Evolutionary conservation across 805 yeast species (phyloP), one percentile per base, ranked within the genome.

Genomic region (Kodamaea neixiangensis): DNA sequence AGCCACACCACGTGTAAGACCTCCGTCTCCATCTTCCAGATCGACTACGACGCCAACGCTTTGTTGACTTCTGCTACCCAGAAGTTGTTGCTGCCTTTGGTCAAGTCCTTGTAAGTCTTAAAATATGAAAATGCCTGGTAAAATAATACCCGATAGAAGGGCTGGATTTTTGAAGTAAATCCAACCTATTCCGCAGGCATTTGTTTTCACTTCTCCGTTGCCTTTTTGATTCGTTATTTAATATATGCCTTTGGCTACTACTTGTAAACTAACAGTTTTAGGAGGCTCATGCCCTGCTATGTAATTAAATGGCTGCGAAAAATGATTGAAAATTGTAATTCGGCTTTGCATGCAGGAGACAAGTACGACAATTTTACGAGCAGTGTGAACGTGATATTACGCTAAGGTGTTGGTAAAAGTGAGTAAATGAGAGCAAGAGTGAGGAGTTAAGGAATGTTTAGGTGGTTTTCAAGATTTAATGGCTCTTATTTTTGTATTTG

Each of bases 21-120:
- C 15, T 46, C 68, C 5, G 65, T 66, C 40, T 56, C 64, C 25
- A 59, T 64, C 20, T 63, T 66, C 56, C 56, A 62, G 44, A 55
- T 63, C 34, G 69, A 68, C 54, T 64, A 68, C 58, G 69, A 63
- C 47, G 68, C 69, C 40, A 59, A 58, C 56, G 45, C 54, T 50
- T 40, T 20, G 11, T 56, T 56, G 54, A 45, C 54, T 41, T 15
- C 48, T 14, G 44, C 54, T 21, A 48, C 57, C 48, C 35, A 47
- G 15, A n/a, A 29, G n/a, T 51, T 56, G 47, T 52, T 56, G 50
- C 17, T 33, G 17, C 54, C 54, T 7, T 50, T 54, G 54, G 47
- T 54, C 42, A 40, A 48, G 40, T 34, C 37, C 43, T 46, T 48
- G 51, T 48, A 43, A 42, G 11, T 6, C 11, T 5, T 37, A 34